Conservation (phyloP, 495 filamentous ascomycete genomes). For the Geopyxis carbonaria region DNA sequence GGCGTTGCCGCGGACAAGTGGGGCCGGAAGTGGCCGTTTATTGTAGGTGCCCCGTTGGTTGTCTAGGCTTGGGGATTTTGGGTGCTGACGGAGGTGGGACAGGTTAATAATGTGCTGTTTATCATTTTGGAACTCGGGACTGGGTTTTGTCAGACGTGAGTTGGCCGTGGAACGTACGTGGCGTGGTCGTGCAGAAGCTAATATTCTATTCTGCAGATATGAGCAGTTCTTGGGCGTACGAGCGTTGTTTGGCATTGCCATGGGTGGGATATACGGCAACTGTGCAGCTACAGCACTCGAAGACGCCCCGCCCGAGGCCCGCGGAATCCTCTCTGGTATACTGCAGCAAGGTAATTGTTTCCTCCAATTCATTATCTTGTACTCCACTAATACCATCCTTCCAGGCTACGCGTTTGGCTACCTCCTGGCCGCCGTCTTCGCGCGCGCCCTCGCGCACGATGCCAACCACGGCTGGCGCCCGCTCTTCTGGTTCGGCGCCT, state of each 20-base stretch:
- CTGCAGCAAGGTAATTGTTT: too few relatives aligned
- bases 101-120: slow-evolving; percentile 49
- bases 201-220: slow-evolving; percentile 36
- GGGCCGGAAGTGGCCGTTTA: slow-evolving; percentile 68
- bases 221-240: slow-evolving; percentile 49
- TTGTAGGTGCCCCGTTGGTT: too few relatives aligned
- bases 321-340: slow-evolving; percentile 61
- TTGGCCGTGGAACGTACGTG: slow-evolving; percentile 1
- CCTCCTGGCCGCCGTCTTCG: slow-evolving; percentile 52
- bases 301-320: slow-evolving; percentile 31
- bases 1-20: slow-evolving; percentile 56
- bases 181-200: background rate
- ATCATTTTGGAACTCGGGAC: slow-evolving; percentile 48
- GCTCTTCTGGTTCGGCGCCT: slow-evolving; percentile 38
- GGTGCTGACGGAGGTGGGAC: too few relatives aligned
- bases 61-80: too few relatives aligned
- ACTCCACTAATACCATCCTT: too few relatives aligned
- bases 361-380: too few relatives aligned
- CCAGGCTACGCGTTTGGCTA: slow-evolving; percentile 65
- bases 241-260: slow-evolving; percentile 55
- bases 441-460: slow-evolving; percentile 39
- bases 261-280: slow-evolving; percentile 61
- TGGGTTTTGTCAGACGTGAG: slow-evolving; percentile 27
- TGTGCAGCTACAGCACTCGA: slow-evolving; percentile 21
- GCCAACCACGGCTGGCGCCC: slow-evolving; percentile 17